These are phyloP conservation scores for Clonostachys byssicola DNA, from an alignment of 2,329 filamentous ascomycete species.

Conservation along the genomic window DNA sequence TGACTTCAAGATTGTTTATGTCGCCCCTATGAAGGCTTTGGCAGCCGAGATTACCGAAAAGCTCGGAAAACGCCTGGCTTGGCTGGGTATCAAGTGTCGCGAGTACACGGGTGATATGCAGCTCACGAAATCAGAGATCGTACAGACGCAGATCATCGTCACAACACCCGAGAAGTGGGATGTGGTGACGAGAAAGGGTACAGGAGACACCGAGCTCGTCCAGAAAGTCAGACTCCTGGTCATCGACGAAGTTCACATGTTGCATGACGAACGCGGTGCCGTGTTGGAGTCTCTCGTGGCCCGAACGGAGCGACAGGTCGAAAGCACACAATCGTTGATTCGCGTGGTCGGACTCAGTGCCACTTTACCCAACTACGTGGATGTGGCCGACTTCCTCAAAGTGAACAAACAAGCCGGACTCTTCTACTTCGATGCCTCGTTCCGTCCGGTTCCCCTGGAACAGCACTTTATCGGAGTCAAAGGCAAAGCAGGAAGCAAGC, in stretches of 20 bases:
- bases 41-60: constrained; percentile 97
- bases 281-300: constrained; percentile 95
- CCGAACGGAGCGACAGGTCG: constrained; percentile 90
- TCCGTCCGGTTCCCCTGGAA: constrained; percentile 91
- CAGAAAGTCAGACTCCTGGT: constrained; percentile 95
- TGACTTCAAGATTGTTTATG: constrained; percentile 97
- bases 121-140: constrained; percentile 91
- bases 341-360: constrained; percentile 94
- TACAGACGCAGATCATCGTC: constrained; percentile 95
- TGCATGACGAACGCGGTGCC: constrained; percentile 94
- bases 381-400: constrained; percentile 94
- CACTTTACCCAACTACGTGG: constrained; percentile 92
- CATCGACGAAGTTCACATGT: constrained; percentile 99
- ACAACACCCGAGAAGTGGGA: constrained; percentile 99
- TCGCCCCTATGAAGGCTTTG: constrained; percentile 97
- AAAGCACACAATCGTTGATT: constrained; percentile 96
- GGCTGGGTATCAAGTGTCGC: constrained; percentile 87
- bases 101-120: constrained; percentile 99
- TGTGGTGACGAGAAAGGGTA: constrained; percentile 94
- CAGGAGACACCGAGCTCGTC: constrained; percentile 93
- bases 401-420: constrained; percentile 90
- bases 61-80: constrained; percentile 83
- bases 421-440: constrained; percentile 96
- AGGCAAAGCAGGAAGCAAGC: constrained; percentile 77
- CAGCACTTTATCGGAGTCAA: constrained; percentile 97